Percentiles rank a stretch among this genome's conserved stretches.
These are phyloP conservation scores for Penicillium ucsense DNA, from an alignment of 495 filamentous ascomycete species.

Conservation along the genomic window DNA sequence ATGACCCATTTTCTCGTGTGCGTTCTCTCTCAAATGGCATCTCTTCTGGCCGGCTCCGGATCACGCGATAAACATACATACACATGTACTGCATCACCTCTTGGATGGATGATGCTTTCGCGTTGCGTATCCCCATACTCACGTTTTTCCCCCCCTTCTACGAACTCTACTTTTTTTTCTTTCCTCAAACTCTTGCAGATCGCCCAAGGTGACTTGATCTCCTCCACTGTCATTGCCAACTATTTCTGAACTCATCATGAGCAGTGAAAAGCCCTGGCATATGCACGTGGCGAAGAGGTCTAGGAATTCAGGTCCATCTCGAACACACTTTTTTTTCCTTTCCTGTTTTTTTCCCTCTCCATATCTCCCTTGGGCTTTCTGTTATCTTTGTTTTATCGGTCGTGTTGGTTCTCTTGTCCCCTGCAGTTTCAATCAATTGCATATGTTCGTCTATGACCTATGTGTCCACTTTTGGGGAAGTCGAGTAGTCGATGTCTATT, in stretches of 20 bases:
- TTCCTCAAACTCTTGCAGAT: neutral
- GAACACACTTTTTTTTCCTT: constrained; percentile 1
- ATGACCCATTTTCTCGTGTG: neutral
- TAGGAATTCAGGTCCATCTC: too few species aligned
- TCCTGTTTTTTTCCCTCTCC: constrained; percentile 4
- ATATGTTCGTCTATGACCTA: constrained; percentile 17
- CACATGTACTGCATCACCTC: neutral
- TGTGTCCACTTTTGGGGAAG: neutral
- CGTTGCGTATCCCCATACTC: neutral
- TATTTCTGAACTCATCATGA: neutral
- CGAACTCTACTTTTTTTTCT: constrained; percentile 10
- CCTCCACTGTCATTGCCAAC: constrained; percentile 7
- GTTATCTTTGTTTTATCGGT: constrained; percentile 10
- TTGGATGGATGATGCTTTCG: neutral
- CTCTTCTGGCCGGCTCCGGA: constrained; percentile 4
- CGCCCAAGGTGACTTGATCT: too few species aligned
- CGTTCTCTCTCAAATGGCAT: neutral
- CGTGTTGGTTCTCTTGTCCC: constrained; percentile 1
- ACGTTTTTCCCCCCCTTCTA: constrained; percentile 3
- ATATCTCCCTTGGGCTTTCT: neutral
- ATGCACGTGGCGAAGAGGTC: too few species aligned
- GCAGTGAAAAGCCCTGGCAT: too few species aligned
- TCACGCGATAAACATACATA: neutral
- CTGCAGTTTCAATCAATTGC: constrained; percentile 19
- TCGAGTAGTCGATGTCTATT: neutral